Percentiles rank a stretch among this genome's conserved stretches.
phyloP scores from a whole-genome alignment of 2,329 filamentous ascomycete genomes.

The Nothophoma quercina region DNA sequence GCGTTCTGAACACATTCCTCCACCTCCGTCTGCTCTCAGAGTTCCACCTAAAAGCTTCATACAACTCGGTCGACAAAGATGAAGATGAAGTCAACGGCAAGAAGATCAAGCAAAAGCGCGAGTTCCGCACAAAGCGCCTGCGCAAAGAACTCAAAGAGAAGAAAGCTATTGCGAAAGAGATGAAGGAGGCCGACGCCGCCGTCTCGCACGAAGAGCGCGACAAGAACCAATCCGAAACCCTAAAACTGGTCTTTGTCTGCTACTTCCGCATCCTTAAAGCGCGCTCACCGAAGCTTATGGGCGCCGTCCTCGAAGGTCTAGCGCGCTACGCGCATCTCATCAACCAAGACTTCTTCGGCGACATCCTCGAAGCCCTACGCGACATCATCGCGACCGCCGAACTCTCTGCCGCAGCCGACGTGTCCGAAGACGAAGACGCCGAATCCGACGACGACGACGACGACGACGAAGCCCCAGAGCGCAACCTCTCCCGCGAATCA shows the following conservation, averaged over 20 bases:
- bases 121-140: constrained; percentile 88
- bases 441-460: constrained; percentile 59
- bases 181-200: constrained; percentile 88
- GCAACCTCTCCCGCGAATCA: constrained; percentile 83
- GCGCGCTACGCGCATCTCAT: constrained; percentile 95
- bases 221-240: constrained; percentile 90
- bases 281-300: constrained; percentile 84
- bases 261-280: constrained; percentile 95
- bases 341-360: constrained; percentile 98
- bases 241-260: constrained; percentile 93
- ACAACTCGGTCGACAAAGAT: constrained; percentile 73
- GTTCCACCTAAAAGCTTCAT: constrained; percentile 83
- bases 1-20: constrained; percentile 87
- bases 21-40: constrained; percentile 88
- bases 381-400: constrained; percentile 83
- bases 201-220: constrained; percentile 94
- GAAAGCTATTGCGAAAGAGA: constrained; percentile 88
- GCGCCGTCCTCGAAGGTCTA: constrained; percentile 92
- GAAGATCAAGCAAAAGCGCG: constrained; percentile 75
- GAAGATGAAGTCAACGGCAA: constrained; percentile 59
- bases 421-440: constrained; percentile 54
- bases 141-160: constrained; percentile 85
- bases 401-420: constrained; percentile 56
- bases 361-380: constrained; percentile 91
- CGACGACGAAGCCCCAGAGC: constrained; percentile 53